phyloP scores from a whole-genome alignment of 1,284 basidiomycete species.

The Heterobasidion annosum region DNA sequence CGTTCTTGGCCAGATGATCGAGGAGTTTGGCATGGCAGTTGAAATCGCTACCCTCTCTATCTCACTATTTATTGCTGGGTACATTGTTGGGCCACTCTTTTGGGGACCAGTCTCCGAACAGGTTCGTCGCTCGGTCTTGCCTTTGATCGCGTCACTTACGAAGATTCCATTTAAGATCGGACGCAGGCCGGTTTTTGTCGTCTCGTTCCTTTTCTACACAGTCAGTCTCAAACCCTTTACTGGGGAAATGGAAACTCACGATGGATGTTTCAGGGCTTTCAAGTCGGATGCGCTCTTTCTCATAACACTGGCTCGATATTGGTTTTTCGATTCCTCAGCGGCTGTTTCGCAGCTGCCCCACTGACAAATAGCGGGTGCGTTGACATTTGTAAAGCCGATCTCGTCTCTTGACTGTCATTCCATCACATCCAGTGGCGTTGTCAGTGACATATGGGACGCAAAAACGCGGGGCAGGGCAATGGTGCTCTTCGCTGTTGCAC shows the following conservation, averaged over 20 bases:
- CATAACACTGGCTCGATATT: slow-evolving; percentile 50
- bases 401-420: neutral
- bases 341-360: slow-evolving; percentile 41
- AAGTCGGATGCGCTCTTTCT: slow-evolving; percentile 54
- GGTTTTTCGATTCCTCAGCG: slow-evolving; percentile 57
- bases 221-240: slow-evolving; percentile 17
- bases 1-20: slow-evolving; percentile 34
- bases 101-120: slow-evolving; percentile 46
- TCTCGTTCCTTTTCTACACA: slow-evolving; percentile 57
- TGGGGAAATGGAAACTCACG: no score
- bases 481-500: slow-evolving; percentile 36
- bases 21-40: slow-evolving; percentile 42
- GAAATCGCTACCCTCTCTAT: slow-evolving; percentile 36
- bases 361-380: slow-evolving; percentile 26
- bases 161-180: slow-evolving; percentile 34
- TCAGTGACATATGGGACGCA: slow-evolving; percentile 26
- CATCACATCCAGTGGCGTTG: slow-evolving; percentile 16
- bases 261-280: slow-evolving; percentile 34
- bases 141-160: neutral
- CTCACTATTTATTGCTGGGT: slow-evolving; percentile 35
- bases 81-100: slow-evolving; percentile 46
- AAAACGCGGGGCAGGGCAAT: slow-evolving; percentile 25
- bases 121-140: neutral
- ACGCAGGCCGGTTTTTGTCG: slow-evolving; percentile 58
- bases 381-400: neutral